Evolutionary conservation across 495 filamentous ascomycete species (phyloP).

Genomic region (Penicillium pulvis): DNA sequence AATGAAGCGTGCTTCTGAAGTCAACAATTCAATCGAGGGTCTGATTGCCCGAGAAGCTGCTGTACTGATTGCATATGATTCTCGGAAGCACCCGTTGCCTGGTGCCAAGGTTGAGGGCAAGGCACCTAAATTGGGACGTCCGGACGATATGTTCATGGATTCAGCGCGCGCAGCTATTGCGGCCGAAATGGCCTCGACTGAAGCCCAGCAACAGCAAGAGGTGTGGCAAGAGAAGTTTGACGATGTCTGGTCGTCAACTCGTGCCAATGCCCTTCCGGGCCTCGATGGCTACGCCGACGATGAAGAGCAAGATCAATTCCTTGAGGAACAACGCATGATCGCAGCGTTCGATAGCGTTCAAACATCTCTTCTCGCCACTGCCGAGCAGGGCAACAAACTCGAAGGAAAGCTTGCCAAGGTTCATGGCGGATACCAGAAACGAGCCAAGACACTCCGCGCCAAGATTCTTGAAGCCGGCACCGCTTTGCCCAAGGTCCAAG

Average conservation of each 20-base stretch:
- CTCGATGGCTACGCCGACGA: constrained; percentile 76
- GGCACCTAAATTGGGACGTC: constrained; percentile 57
- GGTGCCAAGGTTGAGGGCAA: constrained; percentile 64
- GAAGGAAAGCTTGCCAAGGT: constrained; percentile 92
- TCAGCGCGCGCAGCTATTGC: constrained; percentile 77
- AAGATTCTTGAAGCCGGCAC: constrained; percentile 80
- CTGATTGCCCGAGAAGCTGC: constrained; percentile 76
- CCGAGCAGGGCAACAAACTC: constrained; percentile 77
- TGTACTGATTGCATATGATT: constrained; percentile 78
- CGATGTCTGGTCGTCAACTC: constrained; percentile 65
- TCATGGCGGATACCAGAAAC: constrained; percentile 87
- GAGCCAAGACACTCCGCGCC: constrained; percentile 74
- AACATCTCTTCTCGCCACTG: constrained; percentile 66
- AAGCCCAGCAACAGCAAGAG: constrained; percentile 47
- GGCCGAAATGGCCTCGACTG: constrained; percentile 60
- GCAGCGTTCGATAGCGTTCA: constrained; percentile 59
- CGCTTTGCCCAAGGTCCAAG: constrained; percentile 71
- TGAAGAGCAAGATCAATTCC: constrained; percentile 48
- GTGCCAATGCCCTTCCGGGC: constrained; percentile 66
- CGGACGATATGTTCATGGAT: constrained; percentile 72
- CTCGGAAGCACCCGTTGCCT: constrained; percentile 68
- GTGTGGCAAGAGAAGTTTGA: constrained; percentile 62
- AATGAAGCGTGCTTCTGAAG: constrained; percentile 57
- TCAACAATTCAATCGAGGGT: constrained; percentile 56
- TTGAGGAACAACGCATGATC: constrained; percentile 53